These are phyloP conservation scores for Globisporangium carolinianum DNA, from an alignment of 352 stramenopile genomes.

Conservation along the genomic window DNA sequence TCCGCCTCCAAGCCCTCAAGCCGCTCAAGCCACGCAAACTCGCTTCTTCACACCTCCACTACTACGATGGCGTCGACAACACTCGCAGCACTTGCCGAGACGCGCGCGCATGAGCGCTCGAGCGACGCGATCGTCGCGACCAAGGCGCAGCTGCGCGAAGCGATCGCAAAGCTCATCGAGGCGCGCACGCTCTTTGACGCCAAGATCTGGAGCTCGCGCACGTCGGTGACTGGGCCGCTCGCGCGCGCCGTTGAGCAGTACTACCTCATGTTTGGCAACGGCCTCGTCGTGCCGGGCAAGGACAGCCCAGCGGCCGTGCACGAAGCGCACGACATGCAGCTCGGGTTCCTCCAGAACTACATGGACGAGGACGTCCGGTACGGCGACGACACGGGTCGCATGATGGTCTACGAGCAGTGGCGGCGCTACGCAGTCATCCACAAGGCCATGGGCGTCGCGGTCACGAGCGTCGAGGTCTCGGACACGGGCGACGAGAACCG, in stretches of 20 bases:
- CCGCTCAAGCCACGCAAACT: not conserved
- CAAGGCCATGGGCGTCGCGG: constrained; percentile 12
- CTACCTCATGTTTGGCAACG: constrained; percentile 14
- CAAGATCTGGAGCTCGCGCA: constrained; percentile 15
- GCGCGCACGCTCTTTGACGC: constrained; percentile 9
- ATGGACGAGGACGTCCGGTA: constrained; percentile 39
- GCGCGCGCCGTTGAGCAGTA: constrained; percentile 14
- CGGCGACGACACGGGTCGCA: constrained; percentile 8
- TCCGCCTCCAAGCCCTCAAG: not conserved
- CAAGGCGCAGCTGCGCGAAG: constrained; percentile 9
- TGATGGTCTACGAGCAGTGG: constrained; percentile 17
- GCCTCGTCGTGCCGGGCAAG: constrained; percentile 8
- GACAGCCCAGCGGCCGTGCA: not conserved
- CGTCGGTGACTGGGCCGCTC: constrained; percentile 7
- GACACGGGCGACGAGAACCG: constrained; percentile 5
- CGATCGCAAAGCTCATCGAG: constrained; percentile 9
- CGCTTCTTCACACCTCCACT: not conserved
- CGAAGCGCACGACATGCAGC: constrained; percentile 13
- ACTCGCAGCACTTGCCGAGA: constrained; percentile 7
- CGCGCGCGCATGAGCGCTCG: constrained; percentile 8
- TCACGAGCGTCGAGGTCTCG: constrained; percentile 5
- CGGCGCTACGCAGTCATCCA: constrained; percentile 16
- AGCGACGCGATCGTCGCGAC: constrained; percentile 1
- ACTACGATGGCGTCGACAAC: constrained; percentile 4
- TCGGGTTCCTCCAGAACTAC: constrained; percentile 30